Base-by-base conservation (phyloP, 495 filamentous ascomycete genomes). In the Daldinia childiae region DNA sequence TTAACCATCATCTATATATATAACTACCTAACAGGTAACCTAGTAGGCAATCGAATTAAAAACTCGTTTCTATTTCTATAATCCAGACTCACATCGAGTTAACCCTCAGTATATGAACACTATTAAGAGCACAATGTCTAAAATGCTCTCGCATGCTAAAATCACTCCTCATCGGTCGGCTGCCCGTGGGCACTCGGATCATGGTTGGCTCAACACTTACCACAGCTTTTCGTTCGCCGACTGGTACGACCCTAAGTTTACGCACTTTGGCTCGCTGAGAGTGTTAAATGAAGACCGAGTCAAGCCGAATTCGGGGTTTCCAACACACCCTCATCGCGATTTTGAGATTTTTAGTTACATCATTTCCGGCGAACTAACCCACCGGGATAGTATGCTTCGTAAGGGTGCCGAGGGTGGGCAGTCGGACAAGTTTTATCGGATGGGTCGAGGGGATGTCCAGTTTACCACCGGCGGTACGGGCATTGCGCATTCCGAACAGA, bases 311-410 rank as follows among this genome's bases (percentile, higher is more conserved):
- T 87, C 84, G 24, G 92, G 92, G 26, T 94, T 94, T 80, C 90
- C 90, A 12, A 93, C 91, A 1, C 93, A 96, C 76, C 88, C 88
- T 26, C 92, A 96, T 81, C 86, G 87, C 71, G 89, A 94, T 76
- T 91, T 91, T 71, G 91, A 94, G 79, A 94, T 95, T 82, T 95
- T 92, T 84, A 88, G 85, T 69, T 95, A 95, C 81, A 90, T 94
- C 72, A 82, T 95, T 6, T 87, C 79, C 68, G 92, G 92, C 64
- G 90, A 93, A 77, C 86, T 95, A 50, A 93, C 92, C 32, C 92
- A 96, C 81, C 88, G 90, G 15, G 92, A 96, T 76, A 89, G 84
- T 52, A 91, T 93, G 87, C 80, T 89, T 68, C 82, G 84, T 59
- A 87, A 86, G 79, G 86, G 85, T 34, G 76, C 75, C 50, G 86